Conservation (phyloP, 202 grass and related monocot species). For the Digitaria exilis region DNA sequence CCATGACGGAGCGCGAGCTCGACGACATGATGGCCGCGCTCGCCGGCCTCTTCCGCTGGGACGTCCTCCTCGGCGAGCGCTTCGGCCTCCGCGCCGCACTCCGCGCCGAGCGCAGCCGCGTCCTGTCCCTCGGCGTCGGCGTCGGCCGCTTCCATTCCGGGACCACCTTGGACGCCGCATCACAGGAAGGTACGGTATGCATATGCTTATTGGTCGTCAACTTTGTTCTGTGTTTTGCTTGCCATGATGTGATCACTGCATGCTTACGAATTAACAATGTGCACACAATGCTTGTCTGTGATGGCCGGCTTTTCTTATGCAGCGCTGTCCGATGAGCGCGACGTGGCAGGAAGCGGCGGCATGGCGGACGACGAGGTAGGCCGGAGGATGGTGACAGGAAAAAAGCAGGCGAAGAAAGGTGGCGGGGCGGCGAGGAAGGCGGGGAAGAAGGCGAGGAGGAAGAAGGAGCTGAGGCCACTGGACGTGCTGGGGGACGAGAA, state of each 20-base stretch:
- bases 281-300: neutral
- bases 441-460: conserved; percentile 51
- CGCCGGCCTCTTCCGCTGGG: conserved; percentile 84
- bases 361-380: conserved; percentile 41
- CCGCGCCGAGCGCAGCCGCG: conserved; percentile 75
- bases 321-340: conserved; percentile 51
- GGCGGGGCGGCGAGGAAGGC: conserved; percentile 16
- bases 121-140: conserved; percentile 39
- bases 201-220: too few species aligned
- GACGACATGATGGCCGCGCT: conserved; percentile 98
- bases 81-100: conserved; percentile 87
- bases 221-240: too few species aligned
- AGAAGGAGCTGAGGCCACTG: conserved; percentile 44
- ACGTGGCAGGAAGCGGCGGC: conserved; percentile 59
- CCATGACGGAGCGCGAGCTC: conserved; percentile 94
- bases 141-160: conserved; percentile 37
- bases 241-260: neutral
- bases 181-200: conserved; percentile 95
- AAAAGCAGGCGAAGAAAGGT: conserved; percentile 50
- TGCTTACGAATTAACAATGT: neutral
- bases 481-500: conserved; percentile 47
- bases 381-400: conserved; percentile 37
- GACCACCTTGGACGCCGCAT: conserved; percentile 62
- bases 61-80: conserved; percentile 91
- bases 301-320: neutral